Conservation (phyloP, 2,329 filamentous ascomycete genomes). For the Microdochium paspali region DNA sequence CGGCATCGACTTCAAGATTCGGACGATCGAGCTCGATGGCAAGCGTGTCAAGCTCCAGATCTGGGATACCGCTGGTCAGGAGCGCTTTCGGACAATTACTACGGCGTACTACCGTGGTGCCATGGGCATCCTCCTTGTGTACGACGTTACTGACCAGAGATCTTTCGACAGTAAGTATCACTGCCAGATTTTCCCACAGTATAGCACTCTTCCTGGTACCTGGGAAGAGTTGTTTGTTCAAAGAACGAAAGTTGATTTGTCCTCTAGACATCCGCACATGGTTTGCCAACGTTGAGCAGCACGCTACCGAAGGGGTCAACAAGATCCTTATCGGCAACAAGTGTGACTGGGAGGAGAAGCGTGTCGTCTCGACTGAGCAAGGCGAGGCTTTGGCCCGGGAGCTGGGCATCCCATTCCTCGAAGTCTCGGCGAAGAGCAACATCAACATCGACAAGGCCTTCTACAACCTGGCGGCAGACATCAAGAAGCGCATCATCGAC, state of each 20-base stretch:
- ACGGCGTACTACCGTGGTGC: constrained; percentile 97
- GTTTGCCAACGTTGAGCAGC: constrained; percentile 98
- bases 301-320: constrained; percentile 97
- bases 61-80: constrained; percentile 98
- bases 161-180: constrained; percentile 76
- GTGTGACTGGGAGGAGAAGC: constrained; percentile 99
- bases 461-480: constrained; percentile 87
- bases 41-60: constrained; percentile 99
- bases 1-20: constrained; percentile 99
- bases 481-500: constrained; percentile 97
- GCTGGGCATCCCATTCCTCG: constrained; percentile 94
- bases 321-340: constrained; percentile 99
- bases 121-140: constrained; percentile 96
- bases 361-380: constrained; percentile 84
- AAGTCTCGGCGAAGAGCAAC: constrained; percentile 97
- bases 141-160: constrained; percentile 95
- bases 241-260: constrained; percentile 12
- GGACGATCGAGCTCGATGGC: constrained; percentile 96
- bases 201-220: too few relatives aligned
- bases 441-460: constrained; percentile 99
- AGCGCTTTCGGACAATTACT: constrained; percentile 97
- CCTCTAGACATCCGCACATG: constrained; percentile 87
- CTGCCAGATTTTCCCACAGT: too few relatives aligned
- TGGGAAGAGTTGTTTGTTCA: too few relatives aligned
- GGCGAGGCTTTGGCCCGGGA: constrained; percentile 92